Evolutionary conservation across 1,284 basidiomycete genomes (phyloP), one percentile per base, ranked within the genome.

Genomic region (Singerocomus rubriflavus): DNA sequence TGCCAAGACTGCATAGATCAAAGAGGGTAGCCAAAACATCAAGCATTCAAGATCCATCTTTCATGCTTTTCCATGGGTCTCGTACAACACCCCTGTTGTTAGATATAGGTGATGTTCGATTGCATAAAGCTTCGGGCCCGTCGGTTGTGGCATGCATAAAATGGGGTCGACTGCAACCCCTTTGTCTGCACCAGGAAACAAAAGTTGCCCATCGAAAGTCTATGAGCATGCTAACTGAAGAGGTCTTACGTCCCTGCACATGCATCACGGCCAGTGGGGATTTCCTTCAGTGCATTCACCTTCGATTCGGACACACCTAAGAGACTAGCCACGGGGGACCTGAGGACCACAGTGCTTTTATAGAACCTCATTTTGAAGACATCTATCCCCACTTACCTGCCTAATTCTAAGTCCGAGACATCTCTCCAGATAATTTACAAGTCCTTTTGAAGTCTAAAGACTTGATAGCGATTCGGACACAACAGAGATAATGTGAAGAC

Each of bases 1-100:
- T 54, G 3, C 42, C 38, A 11, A 50, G 33, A 5, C 17, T 30
- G 3, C 34, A 43, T 26, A 67, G 49, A 39, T 65, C 56, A 42
- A 74, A 58, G 13, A 53, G 61, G 0, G 63, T 52, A 2, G 62
- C 33, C 49, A 68, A 72, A 6, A 57, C 41, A 11, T 21, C 21
- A 21, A 21, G 21, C 21, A 21, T 21, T 52, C 14, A 1, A 35
- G 26, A 32, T 71, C 64, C 45, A 73, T 51, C 51, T 69, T 72
- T 30, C 64, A 54, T 1, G 66, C 70, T 52, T 66, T 68, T 21
- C 70, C 57, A 46, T 72, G 71, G 6, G 48, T 34, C 31, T 44
- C 37, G 21, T 55, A 46, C n/a, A 46, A 36, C 27, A 25, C 45
- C 21, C 26, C 45, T 31, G 16, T 33, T 40, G 10, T 33, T 48